Base-by-base conservation (phyloP, 202 grass and related monocot genomes). In the Musa balbisiana region DNA sequence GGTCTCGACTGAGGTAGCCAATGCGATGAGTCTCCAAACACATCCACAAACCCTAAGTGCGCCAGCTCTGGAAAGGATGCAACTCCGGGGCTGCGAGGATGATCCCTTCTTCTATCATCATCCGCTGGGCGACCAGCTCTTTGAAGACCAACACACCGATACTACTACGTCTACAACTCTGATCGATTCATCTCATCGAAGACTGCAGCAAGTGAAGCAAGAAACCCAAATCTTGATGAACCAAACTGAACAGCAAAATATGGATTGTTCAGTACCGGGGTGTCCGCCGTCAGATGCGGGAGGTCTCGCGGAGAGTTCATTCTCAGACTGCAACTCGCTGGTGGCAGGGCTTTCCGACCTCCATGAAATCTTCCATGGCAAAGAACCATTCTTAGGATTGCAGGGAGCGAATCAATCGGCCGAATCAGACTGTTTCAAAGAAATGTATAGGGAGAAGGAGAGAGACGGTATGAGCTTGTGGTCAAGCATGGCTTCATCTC, bases 41-140 rank as follows among this genome's bases (percentile, higher is more conserved):
- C 33, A 43, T 53, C 62, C 80, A 58, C 82, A 88, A 78, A 53
- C 82, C 51, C 82, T 95, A 73, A 95, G 89, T 71, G 88, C 87
- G 53, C 90, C 95, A 5, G 83, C 95, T 2, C 71, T 88, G 2
- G 95, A 95, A 83, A 90, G 95, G 65, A 95, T 95, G 83, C 91
- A 90, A 79, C 95, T 99, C 60, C 95, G 88, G 81, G 84, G 33
- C 33, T 6, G 33, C 33, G 33, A 92, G 24, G 73, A 78, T 80
- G 73, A 78, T 80, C 25, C 52, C 20, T 29, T 65, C 67, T 11
- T 11, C 16, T 11, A 43, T 5, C 33, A 43, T 43, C 33, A 43
- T 43, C 33, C 33, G 5, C 33, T 8, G 3, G 33, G 11, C 71
- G 25, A 20, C 49, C 9, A 80, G 49, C 53, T 69, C 11, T n/a